These are phyloP conservation scores for Vachellia pachyceras DNA, from an alignment of 306 rosid species.

Conservation along the genomic window DNA sequence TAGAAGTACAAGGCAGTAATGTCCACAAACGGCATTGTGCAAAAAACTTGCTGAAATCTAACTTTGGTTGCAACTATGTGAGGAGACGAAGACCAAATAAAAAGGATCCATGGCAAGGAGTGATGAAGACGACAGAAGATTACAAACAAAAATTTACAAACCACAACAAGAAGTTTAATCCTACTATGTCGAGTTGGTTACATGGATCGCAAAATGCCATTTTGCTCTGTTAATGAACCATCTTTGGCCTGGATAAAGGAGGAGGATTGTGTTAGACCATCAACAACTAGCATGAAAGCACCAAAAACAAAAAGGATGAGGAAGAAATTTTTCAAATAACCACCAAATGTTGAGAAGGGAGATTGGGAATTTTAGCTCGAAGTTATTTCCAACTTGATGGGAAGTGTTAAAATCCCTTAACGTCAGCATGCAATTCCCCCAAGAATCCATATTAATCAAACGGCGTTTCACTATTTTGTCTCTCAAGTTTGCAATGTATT, in stretches of 20 bases:
- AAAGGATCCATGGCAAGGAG: neutral
- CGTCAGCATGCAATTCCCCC: no score
- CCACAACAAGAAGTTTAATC: no score
- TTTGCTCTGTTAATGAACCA: no score
- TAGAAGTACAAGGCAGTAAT: constrained; percentile 8
- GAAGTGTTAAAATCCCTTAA: neutral
- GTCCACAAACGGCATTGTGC: neutral
- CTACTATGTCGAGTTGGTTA: no score
- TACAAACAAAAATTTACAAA: neutral
- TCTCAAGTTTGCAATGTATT: no score
- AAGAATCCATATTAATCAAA: no score
- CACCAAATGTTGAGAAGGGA: neutral
- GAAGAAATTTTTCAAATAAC: neutral
- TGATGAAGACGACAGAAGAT: neutral
- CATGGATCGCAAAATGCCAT: no score
- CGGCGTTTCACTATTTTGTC: no score
- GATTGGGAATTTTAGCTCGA: neutral
- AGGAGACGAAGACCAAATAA: neutral
- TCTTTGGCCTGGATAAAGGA: no score
- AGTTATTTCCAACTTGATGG: neutral
- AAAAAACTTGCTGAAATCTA: neutral
- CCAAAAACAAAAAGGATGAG: neutral
- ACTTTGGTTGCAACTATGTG: constrained; percentile 6
- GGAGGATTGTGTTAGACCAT: no score
- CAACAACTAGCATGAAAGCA: no score